phyloP scores from a whole-genome alignment of 495 filamentous ascomycete species.

The Aspergillus egyptiacus region DNA sequence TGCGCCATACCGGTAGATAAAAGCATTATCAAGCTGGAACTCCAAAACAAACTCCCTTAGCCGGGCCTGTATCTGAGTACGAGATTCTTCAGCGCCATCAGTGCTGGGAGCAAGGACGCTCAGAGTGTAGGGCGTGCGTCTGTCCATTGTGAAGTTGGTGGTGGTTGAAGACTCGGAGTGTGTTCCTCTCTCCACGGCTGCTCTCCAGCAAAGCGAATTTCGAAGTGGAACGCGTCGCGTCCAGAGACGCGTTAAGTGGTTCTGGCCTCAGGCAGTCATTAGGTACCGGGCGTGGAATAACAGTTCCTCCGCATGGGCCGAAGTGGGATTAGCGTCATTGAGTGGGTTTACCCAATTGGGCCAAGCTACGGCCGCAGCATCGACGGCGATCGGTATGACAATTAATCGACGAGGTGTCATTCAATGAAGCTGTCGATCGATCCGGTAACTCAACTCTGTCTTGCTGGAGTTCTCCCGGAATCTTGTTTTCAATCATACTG shows the following conservation, averaged over 20 bases:
- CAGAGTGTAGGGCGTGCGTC: slow-evolving; percentile 75
- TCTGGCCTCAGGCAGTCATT: slow-evolving; percentile 24
- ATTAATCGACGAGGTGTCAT: slow-evolving; percentile 1
- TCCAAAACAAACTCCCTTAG: slow-evolving; percentile 80
- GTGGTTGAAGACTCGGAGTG: too few species aligned
- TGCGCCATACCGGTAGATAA: slow-evolving; percentile 74
- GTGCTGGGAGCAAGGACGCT: slow-evolving; percentile 68
- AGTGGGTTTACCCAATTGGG: slow-evolving; percentile 30
- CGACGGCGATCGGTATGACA: slow-evolving; percentile 14
- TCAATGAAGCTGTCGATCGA: slow-evolving; percentile 13
- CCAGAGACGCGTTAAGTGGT: slow-evolving; percentile 43
- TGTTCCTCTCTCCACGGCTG: too few species aligned
- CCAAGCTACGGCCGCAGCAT: slow-evolving; percentile 15
- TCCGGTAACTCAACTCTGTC: too few species aligned
- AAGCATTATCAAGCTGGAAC: slow-evolving; percentile 92
- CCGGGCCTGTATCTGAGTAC: slow-evolving; percentile 48
- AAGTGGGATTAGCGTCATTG: slow-evolving; percentile 6
- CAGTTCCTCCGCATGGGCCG: not conserved
- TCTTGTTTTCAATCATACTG: not conserved
- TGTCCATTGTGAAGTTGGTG: slow-evolving; percentile 61
- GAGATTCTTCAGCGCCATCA: slow-evolving; percentile 55
- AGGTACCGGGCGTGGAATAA: slow-evolving; percentile 10
- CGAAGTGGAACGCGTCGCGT: slow-evolving; percentile 32
- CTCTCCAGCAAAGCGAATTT: slow-evolving; percentile 22
- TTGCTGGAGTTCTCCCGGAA: not conserved